Evolutionary conservation across 2,329 filamentous ascomycete species (phyloP).

Genomic region (Fusarium nanum): DNA sequence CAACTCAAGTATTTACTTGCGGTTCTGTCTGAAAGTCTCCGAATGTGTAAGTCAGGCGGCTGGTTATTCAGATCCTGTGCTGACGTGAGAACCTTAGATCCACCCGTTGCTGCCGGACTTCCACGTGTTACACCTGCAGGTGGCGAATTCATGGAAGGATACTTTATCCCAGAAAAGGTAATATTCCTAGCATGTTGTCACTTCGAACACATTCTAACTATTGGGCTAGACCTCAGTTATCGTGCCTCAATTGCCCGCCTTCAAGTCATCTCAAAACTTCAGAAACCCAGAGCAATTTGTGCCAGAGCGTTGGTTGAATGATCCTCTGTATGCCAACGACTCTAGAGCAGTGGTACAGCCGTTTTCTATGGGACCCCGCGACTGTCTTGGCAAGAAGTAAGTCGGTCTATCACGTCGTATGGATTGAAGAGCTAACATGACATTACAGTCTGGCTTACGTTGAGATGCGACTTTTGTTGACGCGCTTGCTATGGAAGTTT

Average conservation of each 20-base stretch:
- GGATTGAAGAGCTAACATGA: neutral
- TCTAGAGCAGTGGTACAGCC: neutral
- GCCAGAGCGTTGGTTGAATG: constrained; percentile 9
- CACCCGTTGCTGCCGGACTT: neutral
- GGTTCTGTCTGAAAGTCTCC: neutral
- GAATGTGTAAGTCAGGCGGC: neutral
- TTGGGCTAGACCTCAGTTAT: neutral
- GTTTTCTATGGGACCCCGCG: constrained; percentile 3
- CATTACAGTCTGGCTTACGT: neutral
- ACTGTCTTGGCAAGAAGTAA: constrained; percentile 22
- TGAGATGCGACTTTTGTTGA: constrained; percentile 13
- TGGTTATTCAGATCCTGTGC: fast-evolving
- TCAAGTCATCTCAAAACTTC: neutral
- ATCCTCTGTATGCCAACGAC: constrained; percentile 2
- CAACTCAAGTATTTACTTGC: constrained; percentile 6
- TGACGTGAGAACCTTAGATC: neutral
- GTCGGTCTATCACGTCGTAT: fast-evolving
- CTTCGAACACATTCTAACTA: neutral
- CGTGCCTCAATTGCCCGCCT: neutral
- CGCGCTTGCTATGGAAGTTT: constrained; percentile 18
- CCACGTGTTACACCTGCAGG: neutral
- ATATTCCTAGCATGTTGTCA: fast-evolving
- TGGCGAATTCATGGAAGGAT: constrained; percentile 7
- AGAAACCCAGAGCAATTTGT: neutral
- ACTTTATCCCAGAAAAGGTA: constrained; percentile 9